phyloP scores from a whole-genome alignment of 257 asterid species.

The Primulina eburnea region DNA sequence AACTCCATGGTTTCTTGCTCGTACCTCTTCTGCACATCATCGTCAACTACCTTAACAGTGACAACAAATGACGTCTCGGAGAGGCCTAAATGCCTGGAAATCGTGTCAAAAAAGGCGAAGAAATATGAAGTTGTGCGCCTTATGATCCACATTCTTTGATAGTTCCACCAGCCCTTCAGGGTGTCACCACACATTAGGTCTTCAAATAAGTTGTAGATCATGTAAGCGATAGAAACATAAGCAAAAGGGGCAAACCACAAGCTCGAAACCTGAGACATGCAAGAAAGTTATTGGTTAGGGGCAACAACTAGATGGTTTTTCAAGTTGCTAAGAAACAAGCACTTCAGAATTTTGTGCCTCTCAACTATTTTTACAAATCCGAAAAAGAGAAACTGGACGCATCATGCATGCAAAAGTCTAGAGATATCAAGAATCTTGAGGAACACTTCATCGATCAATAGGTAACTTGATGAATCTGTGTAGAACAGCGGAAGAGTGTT shows the following conservation, averaged over 20 bases:
- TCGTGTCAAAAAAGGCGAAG: conserved; percentile 50
- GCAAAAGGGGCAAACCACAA: conserved; percentile 57
- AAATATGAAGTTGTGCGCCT: conserved; percentile 51
- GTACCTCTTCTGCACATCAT: conserved; percentile 45
- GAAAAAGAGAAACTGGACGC: background rate
- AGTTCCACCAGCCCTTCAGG: conserved; percentile 61
- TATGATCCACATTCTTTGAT: conserved; percentile 51
- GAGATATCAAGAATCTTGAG: background rate
- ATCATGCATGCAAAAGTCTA: too few relatives aligned
- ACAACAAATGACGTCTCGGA: conserved; percentile 44
- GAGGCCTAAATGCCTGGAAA: conserved; percentile 41
- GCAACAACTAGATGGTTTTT: background rate
- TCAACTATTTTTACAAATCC: background rate
- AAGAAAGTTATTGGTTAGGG: background rate
- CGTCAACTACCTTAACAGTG: conserved; percentile 60
- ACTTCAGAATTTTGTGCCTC: background rate
- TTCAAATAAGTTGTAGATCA: conserved; percentile 36
- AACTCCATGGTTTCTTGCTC: conserved; percentile 52
- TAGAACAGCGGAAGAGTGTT: background rate
- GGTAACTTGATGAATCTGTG: background rate
- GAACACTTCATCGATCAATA: background rate
- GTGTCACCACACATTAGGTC: conserved; percentile 43
- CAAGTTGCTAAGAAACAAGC: background rate
- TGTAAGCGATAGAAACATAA: conserved; percentile 35
- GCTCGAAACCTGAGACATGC: conserved; percentile 40